These are phyloP conservation scores for Fusarium tuaranense DNA, from an alignment of 2,329 filamentous ascomycete species.

Conservation along the genomic window DNA sequence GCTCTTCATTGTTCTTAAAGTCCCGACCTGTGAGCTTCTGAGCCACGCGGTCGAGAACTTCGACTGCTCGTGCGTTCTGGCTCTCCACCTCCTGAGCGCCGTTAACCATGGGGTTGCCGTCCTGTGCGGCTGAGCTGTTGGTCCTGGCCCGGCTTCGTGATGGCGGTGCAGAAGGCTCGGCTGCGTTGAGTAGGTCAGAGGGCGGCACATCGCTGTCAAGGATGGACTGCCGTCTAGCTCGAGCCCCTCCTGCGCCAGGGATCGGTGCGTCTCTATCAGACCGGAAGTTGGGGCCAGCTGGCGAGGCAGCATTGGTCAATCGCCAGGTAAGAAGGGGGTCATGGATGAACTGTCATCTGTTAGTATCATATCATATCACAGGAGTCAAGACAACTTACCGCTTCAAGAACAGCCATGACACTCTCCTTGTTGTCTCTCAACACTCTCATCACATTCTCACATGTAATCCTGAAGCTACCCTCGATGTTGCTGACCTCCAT, in stretches of 20 bases:
- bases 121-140: slow-evolving; percentile 64
- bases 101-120: slow-evolving; percentile 50
- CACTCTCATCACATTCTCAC: slow-evolving; percentile 98
- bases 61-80: slow-evolving; percentile 92
- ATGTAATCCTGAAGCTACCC: slow-evolving; percentile 97
- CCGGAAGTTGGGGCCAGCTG: slow-evolving; percentile 74
- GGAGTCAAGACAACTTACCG: slow-evolving; percentile 71
- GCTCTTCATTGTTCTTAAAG: slow-evolving; percentile 87
- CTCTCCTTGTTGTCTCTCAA: slow-evolving; percentile 97
- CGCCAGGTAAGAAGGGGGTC: slow-evolving; percentile 99
- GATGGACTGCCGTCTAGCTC: slow-evolving; percentile 75
- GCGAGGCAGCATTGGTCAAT: slow-evolving; percentile 74
- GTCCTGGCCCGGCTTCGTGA: slow-evolving; percentile 68
- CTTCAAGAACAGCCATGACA: slow-evolving; percentile 97
- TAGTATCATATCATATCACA: background rate
- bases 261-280: slow-evolving; percentile 69
- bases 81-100: slow-evolving; percentile 73
- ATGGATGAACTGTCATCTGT: slow-evolving; percentile 83
- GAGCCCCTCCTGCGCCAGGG: slow-evolving; percentile 58
- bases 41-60: slow-evolving; percentile 90
- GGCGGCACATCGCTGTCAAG: slow-evolving; percentile 72
- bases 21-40: slow-evolving; percentile 96
- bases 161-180: slow-evolving; percentile 60
- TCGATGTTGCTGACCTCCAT: slow-evolving; percentile 99
- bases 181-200: slow-evolving; percentile 65